A percentile compares a stretch with the other conserved stretches of the same genome.
These are phyloP conservation scores for Tulasnella calospora DNA, from an alignment of 768 basidiomycete species.

Conservation along the genomic window DNA sequence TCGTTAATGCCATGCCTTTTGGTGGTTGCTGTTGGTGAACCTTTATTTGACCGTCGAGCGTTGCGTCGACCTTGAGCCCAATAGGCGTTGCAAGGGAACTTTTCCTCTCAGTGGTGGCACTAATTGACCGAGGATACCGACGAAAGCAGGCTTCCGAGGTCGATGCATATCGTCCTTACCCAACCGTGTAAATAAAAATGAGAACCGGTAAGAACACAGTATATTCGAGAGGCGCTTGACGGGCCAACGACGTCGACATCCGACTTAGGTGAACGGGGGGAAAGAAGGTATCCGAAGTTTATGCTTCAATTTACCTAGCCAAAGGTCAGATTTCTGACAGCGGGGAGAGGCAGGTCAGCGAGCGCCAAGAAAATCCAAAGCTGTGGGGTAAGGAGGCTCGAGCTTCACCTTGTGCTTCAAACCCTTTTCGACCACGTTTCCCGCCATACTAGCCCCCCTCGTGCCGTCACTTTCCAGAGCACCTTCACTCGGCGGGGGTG, in stretches of 20 bases:
- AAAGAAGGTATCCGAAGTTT: not conserved
- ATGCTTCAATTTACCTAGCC: not conserved
- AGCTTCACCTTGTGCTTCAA: not conserved
- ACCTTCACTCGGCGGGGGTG: not conserved
- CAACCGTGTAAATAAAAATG: too few relatives aligned
- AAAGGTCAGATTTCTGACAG: not conserved
- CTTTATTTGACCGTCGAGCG: not conserved
- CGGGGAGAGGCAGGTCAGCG: not conserved
- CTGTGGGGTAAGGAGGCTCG: not conserved
- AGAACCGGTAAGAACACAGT: too few relatives aligned
- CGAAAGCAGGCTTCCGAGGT: too few relatives aligned
- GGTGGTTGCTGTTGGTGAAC: not conserved
- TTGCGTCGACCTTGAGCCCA: not conserved
- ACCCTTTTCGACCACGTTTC: too few relatives aligned
- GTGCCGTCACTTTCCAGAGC: not conserved
- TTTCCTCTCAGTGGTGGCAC: not conserved
- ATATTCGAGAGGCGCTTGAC: not conserved
- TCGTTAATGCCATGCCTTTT: not conserved
- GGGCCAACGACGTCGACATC: not conserved
- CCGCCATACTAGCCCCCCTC: not conserved
- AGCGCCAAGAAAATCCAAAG: not conserved
- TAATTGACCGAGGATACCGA: too few relatives aligned
- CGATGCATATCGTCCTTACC: too few relatives aligned
- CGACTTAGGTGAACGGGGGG: not conserved
- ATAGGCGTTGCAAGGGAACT: not conserved